Evolutionary conservation across 495 filamentous ascomycete genomes (phyloP).

Genomic region (Alectoria sarmentosa): DNA sequence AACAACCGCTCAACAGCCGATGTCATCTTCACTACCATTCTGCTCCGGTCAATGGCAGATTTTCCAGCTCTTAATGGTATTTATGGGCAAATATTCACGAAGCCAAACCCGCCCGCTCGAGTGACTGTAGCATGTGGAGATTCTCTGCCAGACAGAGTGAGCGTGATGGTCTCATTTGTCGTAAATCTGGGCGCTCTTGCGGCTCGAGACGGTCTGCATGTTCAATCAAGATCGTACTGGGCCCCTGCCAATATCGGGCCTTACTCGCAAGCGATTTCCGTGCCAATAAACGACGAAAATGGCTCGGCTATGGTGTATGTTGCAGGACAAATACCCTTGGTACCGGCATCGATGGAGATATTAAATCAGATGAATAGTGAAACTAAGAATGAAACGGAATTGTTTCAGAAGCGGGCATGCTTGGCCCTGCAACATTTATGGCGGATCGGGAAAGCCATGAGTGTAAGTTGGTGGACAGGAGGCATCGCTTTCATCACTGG

Average conservation of each 20-base stretch:
- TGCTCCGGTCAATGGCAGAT: conserved; percentile 72
- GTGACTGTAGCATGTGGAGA: conserved; percentile 75
- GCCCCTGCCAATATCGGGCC: conserved; percentile 97
- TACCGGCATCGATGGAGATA: conserved; percentile 72
- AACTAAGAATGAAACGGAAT: conserved; percentile 26
- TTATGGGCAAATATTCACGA: conserved; percentile 58
- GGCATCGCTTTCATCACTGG: conserved; percentile 61
- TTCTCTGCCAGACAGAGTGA: conserved; percentile 46
- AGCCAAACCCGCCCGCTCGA: conserved; percentile 76
- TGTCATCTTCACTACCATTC: conserved; percentile 67
- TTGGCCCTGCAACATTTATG: conserved; percentile 84
- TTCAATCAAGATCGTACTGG: conserved; percentile 94
- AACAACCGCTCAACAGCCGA: conserved; percentile 34
- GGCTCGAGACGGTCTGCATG: conserved; percentile 61
- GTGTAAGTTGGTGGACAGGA: conserved; percentile 65
- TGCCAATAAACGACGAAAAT: conserved; percentile 34
- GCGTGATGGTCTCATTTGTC: conserved; percentile 55
- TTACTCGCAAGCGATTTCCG: conserved; percentile 81
- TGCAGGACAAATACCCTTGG: conserved; percentile 86
- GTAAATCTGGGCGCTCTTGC: conserved; percentile 34
- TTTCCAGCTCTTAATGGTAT: conserved; percentile 66
- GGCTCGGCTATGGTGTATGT: conserved; percentile 45
- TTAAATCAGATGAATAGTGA: conserved; percentile 5
- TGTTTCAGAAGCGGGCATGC: conserved; percentile 43
- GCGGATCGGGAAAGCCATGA: conserved; percentile 67